These are phyloP conservation scores for Ophiostoma sp. DNA, from an alignment of 2,329 filamentous ascomycete genomes.

Conservation along the genomic window DNA sequence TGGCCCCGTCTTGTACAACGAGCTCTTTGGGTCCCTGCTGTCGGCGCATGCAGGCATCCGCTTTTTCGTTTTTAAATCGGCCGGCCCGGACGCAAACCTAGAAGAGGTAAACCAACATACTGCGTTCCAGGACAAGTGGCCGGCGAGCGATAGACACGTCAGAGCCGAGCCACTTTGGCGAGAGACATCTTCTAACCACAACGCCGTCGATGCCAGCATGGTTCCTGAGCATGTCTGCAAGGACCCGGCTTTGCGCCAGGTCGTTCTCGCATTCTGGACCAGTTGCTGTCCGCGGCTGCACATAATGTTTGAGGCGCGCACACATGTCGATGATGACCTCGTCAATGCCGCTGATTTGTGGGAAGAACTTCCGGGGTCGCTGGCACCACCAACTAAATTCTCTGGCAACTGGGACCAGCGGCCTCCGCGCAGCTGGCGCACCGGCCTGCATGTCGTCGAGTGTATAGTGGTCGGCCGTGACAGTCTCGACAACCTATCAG, in stretches of 20 bases:
- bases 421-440: neutral
- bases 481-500: neutral
- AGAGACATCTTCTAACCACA: neutral
- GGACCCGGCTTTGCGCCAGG: neutral
- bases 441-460: neutral
- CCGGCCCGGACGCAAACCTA: neutral
- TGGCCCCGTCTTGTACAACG: neutral
- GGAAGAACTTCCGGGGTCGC: neutral
- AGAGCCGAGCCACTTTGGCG: neutral
- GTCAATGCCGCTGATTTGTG: neutral
- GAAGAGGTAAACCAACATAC: neutral
- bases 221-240: neutral
- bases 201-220: neutral
- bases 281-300: neutral
- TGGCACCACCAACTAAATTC: neutral
- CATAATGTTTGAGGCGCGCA: conserved; percentile 3
- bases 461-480: conserved; percentile 6
- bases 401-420: neutral
- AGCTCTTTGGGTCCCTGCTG: conserved; percentile 7
- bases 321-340: neutral
- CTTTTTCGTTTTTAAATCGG: neutral
- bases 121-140: neutral
- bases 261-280: conserved; percentile 13
- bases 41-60: conserved; percentile 12
- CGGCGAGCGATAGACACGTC: neutral